Evolutionary conservation across 768 basidiomycete genomes (phyloP), one percentile per base, ranked within the genome.

Genomic region (Serpula lacrymans): DNA sequence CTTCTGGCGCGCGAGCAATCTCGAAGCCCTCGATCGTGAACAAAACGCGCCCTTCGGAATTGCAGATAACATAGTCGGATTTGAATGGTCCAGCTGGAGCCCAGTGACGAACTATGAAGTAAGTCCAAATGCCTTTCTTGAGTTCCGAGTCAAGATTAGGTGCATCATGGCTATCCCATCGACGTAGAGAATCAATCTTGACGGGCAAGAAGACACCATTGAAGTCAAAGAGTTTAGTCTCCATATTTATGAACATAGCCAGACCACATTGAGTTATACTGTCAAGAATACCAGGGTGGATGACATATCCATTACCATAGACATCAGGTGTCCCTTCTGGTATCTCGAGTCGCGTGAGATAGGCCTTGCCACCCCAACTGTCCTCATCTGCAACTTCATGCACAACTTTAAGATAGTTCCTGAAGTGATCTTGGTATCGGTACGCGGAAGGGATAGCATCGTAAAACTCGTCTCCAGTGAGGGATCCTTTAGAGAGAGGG

Each of bases 21-120:
- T 64, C 61, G 41, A 64, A 62, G 4, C 57, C 58, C 25, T 59
- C 58, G 24, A 64, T 60, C 2, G 63, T 64, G 34, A 65, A 52
- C 22, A 64, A 48, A 1, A 63, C 47, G 10, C 47, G 53, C 1
- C 63, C 60, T 27, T 58, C 52, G 34, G 51, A 47, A 33, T 57
- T 60, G 22, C 51, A 45, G 23, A 63, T 50, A 39, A 60, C 39
- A 29, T 61, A 61, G 39, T 60, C 43, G 2, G 46, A 47, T 28
- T 43, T 47, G 41, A 50, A 50, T 3, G 49, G 49, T 27, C 49
- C 49, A 14, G 41, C 37, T 8, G 59, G 46, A 4, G 54, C 52
- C 57, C 57, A 61, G 2, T 43, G 47, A 6, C 42, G 37, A 4
- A 37, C 38, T 4, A 42, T 57, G 8, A 59, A 61, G 47, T 58